These are phyloP conservation scores for Beta corolliflora DNA, from an alignment of 179 eudicot species.

Conservation along the genomic window DNA sequence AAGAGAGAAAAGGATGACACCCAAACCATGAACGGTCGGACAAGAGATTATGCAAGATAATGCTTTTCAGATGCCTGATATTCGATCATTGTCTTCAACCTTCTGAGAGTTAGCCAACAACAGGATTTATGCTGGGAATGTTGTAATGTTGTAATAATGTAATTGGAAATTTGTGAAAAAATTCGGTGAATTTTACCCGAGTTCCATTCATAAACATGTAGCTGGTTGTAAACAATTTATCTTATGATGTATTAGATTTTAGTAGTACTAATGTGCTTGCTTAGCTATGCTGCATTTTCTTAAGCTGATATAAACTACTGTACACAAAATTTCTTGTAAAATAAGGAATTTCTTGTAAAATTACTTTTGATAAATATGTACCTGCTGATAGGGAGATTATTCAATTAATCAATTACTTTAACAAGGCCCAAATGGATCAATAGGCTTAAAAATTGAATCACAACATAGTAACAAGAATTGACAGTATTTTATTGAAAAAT, in stretches of 20 bases:
- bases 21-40: neutral
- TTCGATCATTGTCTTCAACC: neutral
- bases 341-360: too few relatives aligned
- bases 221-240: too few relatives aligned
- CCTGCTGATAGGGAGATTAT: too few relatives aligned
- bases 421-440: too few relatives aligned
- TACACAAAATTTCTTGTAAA: neutral
- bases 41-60: neutral
- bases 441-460: too few relatives aligned
- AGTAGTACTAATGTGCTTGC: neutral
- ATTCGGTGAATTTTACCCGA: neutral
- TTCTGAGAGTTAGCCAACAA: neutral
- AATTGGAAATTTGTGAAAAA: neutral
- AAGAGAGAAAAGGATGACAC: neutral
- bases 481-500: too few relatives aligned
- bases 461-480: too few relatives aligned
- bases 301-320: neutral
- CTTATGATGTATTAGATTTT: neutral
- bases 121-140: neutral
- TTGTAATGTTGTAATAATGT: conserved; percentile 3
- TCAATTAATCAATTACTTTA: too few relatives aligned
- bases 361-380: too few relatives aligned
- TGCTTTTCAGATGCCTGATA: neutral
- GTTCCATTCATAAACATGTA: neutral
- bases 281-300: neutral